Percentiles rank a stretch among this genome's conserved stretches.
These are phyloP conservation scores for Fraxinus baroniana DNA, from an alignment of 305 asterid genomes.

Conservation along the genomic window DNA sequence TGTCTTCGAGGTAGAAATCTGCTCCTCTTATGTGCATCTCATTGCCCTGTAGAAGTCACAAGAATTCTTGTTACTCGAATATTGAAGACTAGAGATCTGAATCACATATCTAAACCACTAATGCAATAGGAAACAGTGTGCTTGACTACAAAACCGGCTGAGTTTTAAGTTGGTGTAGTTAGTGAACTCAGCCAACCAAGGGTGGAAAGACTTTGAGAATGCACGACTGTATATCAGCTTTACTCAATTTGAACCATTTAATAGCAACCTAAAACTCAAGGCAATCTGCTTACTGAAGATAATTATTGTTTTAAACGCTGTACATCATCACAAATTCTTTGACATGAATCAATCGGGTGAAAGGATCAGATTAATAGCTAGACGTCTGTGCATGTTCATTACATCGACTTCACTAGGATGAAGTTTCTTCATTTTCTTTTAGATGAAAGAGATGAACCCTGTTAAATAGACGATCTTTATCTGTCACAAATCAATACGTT, in stretches of 20 bases:
- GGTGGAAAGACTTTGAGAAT: background rate
- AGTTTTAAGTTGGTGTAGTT: background rate
- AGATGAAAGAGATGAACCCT: background rate
- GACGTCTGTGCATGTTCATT: background rate
- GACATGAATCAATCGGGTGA: background rate
- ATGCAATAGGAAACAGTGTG: background rate
- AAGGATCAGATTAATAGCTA: background rate
- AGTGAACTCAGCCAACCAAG: background rate
- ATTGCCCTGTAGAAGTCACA: constrained; percentile 58
- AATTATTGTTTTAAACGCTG: background rate
- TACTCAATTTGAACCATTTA: background rate
- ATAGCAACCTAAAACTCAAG: background rate
- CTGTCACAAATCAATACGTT: background rate
- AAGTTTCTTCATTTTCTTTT: background rate
- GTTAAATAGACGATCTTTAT: background rate
- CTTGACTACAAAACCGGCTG: background rate
- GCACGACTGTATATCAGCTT: background rate
- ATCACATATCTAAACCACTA: background rate
- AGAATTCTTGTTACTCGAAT: background rate
- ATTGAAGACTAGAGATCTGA: background rate
- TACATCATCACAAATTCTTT: background rate
- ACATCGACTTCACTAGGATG: background rate
- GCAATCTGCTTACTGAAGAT: background rate
- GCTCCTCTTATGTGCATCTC: constrained; percentile 92
- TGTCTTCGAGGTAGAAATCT: constrained; percentile 55